phyloP scores from a whole-genome alignment of 2,329 filamentous ascomycete species.

The Epichloe elymi region DNA sequence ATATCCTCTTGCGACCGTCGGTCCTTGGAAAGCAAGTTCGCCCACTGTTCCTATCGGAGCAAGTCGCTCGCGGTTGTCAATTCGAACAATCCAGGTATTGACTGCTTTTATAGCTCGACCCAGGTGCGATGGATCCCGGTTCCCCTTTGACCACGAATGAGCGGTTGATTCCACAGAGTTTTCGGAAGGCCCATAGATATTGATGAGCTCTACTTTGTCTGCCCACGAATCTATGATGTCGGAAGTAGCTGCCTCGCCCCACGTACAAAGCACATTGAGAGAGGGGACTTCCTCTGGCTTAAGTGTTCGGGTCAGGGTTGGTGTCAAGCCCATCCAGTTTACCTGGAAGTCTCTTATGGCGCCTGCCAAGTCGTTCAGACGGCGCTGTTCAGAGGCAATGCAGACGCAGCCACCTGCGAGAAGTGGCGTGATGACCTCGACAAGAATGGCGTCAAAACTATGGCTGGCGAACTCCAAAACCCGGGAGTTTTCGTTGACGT shows the following conservation, averaged over 20 bases:
- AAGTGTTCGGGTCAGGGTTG: neutral
- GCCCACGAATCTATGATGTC: neutral
- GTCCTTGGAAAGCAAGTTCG: neutral
- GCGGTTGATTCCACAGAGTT: constrained; percentile 24
- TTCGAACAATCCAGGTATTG: too few species aligned
- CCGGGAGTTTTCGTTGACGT: neutral
- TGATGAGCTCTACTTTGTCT: neutral
- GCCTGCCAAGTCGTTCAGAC: neutral
- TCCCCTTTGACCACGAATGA: too few species aligned
- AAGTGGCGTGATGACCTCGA: neutral
- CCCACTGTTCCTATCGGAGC: constrained; percentile 18
- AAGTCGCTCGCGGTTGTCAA: constrained; percentile 15
- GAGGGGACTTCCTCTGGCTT: neutral
- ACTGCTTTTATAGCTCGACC: too few species aligned
- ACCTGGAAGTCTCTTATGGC: neutral
- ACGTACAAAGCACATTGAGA: neutral
- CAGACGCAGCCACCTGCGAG: constrained; percentile 3
- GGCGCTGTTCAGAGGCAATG: constrained; percentile 2
- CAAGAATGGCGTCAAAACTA: constrained; percentile 2
- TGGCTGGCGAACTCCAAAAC: constrained; percentile 2
- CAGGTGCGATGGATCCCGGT: too few species aligned
- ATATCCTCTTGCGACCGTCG: neutral
- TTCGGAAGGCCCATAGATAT: neutral
- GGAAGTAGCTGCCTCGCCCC: neutral
- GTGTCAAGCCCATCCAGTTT: neutral